Base-by-base conservation (phyloP, 2,329 filamentous ascomycete species). In the Sporothrix humicola region DNA sequence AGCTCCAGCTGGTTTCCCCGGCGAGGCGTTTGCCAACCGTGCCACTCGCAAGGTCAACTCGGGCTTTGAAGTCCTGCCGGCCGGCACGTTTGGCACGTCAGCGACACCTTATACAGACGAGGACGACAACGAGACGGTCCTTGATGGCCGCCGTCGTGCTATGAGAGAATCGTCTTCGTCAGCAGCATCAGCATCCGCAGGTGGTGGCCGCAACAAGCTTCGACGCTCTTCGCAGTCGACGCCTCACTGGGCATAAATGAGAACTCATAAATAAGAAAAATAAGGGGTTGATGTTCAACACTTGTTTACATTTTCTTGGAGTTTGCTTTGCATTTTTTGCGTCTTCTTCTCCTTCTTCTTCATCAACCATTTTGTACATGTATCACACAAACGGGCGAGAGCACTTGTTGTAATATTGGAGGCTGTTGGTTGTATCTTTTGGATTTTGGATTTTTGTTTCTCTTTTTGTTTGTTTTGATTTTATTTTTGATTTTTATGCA, bases 11-110 rank as follows among this genome's bases (percentile, higher is more conserved):
- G 31, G 31, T 13, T 37, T 56, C 44, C 59, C 72, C 2, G 81
- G 54, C 12, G 80, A 81, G 58, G 73, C 70, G 1, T 72, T 42
- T 42, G 76, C 82, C 80, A 84, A 83, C 74, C 80, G 79, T 15
- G 73, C 74, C 15, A 74, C 79, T 5, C 77, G 83, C n/a, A 81
- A 79, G 68, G 80, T 83, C 31, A 83, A 84, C 75, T 77, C 79
- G 5, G 81, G 79, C 0, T 83, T 84, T 56, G 81, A 83, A 73
- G 77, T 84, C 10, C 75, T 83, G 10, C 82, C 82, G 13, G 82
- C 81, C 7, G 83, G 83, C 12, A 83, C 82, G 71, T 82, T 80
- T 72, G 78, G 76, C 1, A 23, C 37, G 20, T 12, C 31, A 1
- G 3, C 44, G 1, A 56, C 23, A 31, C 2, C 65, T 61, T 42